phyloP scores from a whole-genome alignment of 2,329 filamentous ascomycete genomes.

The Uncinocarpus reesii region DNA sequence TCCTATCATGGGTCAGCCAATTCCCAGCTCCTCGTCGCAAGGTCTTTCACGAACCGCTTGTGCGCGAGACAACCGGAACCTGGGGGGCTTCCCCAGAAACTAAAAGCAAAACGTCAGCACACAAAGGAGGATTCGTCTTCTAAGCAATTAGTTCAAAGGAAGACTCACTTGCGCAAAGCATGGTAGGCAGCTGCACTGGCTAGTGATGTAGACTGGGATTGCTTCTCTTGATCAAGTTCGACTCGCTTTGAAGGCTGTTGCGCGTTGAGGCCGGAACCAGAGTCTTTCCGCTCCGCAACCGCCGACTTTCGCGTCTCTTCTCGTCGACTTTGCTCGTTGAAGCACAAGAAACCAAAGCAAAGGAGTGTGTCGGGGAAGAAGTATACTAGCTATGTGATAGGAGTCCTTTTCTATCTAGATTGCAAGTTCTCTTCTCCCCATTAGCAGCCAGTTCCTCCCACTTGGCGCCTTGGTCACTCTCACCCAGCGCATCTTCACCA shows the following conservation, averaged over 20 bases:
- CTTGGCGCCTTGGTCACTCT: too few species aligned
- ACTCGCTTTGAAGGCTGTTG: background rate
- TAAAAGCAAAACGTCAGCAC: slow-evolving; percentile 30
- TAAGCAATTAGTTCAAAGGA: slow-evolving; percentile 18
- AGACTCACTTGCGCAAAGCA: slow-evolving; percentile 57
- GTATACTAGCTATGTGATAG: too few species aligned
- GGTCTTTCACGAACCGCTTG: slow-evolving; percentile 59
- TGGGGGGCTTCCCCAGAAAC: slow-evolving; percentile 96
- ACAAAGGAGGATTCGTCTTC: background rate
- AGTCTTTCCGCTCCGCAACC: slow-evolving; percentile 9
- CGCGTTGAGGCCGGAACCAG: slow-evolving; percentile 6
- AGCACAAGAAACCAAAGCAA: too few species aligned
- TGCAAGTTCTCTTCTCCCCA: too few species aligned
- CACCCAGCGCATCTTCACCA: background rate
- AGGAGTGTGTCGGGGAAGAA: too few species aligned
- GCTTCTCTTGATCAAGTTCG: background rate
- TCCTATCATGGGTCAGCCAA: slow-evolving; percentile 44
- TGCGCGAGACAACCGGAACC: slow-evolving; percentile 86
- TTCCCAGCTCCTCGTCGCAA: slow-evolving; percentile 14
- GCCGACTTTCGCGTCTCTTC: too few species aligned
- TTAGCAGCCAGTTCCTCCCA: too few species aligned
- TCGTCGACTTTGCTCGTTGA: too few species aligned
- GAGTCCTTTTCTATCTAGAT: too few species aligned
- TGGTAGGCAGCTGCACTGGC: slow-evolving; percentile 27
- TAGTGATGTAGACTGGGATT: background rate